phyloP scores from a whole-genome alignment of 495 filamentous ascomycete genomes.

The Aspergillus cristatus region DNA sequence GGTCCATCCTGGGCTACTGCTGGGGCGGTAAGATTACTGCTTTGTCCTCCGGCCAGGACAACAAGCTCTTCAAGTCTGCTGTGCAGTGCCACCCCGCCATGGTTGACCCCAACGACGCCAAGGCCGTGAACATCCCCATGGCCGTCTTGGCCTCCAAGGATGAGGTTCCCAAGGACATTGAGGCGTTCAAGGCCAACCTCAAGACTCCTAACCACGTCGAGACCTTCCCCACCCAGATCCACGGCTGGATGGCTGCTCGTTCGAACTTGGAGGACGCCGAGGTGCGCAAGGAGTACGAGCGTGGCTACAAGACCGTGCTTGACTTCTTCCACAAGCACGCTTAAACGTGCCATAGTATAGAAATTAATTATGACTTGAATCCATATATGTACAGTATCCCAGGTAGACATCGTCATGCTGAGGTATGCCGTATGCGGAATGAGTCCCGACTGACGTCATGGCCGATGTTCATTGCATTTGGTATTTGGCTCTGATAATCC shows the following conservation, averaged over 20 bases:
- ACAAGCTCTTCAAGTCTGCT: slow-evolving; percentile 57
- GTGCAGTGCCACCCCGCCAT: slow-evolving; percentile 78
- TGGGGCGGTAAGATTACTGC: slow-evolving; percentile 82
- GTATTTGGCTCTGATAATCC: no score
- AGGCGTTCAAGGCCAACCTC: slow-evolving; percentile 59
- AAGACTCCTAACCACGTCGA: slow-evolving; percentile 64
- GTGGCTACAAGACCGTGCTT: slow-evolving; percentile 66
- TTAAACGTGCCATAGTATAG: no score
- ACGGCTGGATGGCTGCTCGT: slow-evolving; percentile 87
- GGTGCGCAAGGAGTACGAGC: slow-evolving; percentile 66
- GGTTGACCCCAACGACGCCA: slow-evolving; percentile 67
- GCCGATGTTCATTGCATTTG: no score
- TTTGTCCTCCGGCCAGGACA: slow-evolving; percentile 47
- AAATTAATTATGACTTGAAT: no score
- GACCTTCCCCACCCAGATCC: slow-evolving; percentile 72
- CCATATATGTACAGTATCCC: no score
- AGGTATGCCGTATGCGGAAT: no score
- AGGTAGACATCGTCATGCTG: no score
- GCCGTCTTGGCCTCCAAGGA: slow-evolving; percentile 60
- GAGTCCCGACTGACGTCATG: no score
- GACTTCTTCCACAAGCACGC: slow-evolving; percentile 69
- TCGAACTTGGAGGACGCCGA: slow-evolving; percentile 55
- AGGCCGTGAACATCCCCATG: slow-evolving; percentile 53
- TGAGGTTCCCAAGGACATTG: slow-evolving; percentile 56
- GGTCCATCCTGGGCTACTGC: slow-evolving; percentile 88